Evolutionary conservation across 129 eudicot species (phyloP).

Genomic region (Lactuca sativa): DNA sequence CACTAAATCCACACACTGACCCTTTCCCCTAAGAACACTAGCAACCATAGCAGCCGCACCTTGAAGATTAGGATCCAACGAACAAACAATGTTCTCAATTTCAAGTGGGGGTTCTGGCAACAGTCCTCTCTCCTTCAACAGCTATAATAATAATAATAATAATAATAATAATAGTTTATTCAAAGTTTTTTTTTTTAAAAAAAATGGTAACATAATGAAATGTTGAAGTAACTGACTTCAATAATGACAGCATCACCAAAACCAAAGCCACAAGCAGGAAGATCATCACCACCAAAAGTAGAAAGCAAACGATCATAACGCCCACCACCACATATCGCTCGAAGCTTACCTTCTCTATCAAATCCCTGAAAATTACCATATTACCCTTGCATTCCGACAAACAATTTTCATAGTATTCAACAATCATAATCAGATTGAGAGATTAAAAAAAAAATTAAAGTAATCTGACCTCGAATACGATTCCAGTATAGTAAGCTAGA

Average conservation of each 20-base stretch:
- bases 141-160: slow-evolving; percentile 30
- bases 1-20: slow-evolving; percentile 90
- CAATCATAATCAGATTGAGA: neutral
- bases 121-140: slow-evolving; percentile 79
- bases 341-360: slow-evolving; percentile 84
- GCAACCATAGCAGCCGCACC: slow-evolving; percentile 86
- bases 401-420: too few relatives aligned
- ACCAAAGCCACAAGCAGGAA: slow-evolving; percentile 99
- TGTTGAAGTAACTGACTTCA: slow-evolving; percentile 61
- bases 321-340: slow-evolving; percentile 99
- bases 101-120: slow-evolving; percentile 63
- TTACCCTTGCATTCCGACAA: neutral
- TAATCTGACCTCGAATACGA: slow-evolving; percentile 80
- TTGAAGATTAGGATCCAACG: slow-evolving; percentile 78
- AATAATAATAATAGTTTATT: neutral
- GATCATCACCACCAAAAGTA: slow-evolving; percentile 92
- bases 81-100: slow-evolving; percentile 78
- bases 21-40: slow-evolving; percentile 67
- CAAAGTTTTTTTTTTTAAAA: too few relatives aligned
- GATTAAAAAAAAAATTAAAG: slow-evolving; percentile 1
- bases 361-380: slow-evolving; percentile 56
- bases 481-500: slow-evolving; percentile 95
- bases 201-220: too few relatives aligned
- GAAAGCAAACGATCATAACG: slow-evolving; percentile 81
- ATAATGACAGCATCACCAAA: slow-evolving; percentile 97